phyloP scores from a whole-genome alignment of 2,329 filamentous ascomycete species.

The Pestalotiopsis sp. region DNA sequence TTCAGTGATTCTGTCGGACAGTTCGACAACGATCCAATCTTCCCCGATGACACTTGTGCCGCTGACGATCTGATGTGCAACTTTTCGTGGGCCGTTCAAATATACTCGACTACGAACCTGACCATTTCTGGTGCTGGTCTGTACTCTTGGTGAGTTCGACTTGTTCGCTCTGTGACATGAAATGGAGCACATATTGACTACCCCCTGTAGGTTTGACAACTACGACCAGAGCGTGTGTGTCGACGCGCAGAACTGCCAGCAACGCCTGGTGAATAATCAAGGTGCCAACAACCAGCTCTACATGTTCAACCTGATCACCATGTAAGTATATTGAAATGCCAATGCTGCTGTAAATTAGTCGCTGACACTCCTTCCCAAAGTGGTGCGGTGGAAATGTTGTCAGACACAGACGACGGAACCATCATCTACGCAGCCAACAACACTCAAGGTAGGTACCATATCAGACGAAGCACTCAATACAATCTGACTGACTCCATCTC shows the following conservation, averaged over 20 bases:
- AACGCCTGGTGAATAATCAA: slow-evolving; percentile 1
- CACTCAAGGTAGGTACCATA: background rate
- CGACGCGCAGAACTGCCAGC: background rate
- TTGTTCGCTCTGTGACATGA: no score
- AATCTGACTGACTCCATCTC: no score
- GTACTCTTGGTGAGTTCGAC: background rate
- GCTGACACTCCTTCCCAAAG: background rate
- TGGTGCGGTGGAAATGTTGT: background rate
- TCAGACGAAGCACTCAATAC: no score
- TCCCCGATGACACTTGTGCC: background rate
- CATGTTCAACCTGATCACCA: background rate
- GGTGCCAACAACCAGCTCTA: background rate
- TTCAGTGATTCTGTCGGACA: background rate
- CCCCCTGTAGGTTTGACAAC: background rate
- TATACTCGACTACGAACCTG: background rate
- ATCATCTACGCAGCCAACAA: background rate
- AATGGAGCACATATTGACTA: no score
- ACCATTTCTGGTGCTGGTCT: slow-evolving; percentile 3
- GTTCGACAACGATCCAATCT: slow-evolving; percentile 3
- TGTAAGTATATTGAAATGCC: background rate
- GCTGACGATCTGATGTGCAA: background rate
- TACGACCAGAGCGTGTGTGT: slow-evolving; percentile 1
- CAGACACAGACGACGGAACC: background rate
- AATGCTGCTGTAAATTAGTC: no score
- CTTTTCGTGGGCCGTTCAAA: background rate